Conservation (phyloP, 2,329 filamentous ascomycete genomes). For the Raffaelea albimanens region DNA sequence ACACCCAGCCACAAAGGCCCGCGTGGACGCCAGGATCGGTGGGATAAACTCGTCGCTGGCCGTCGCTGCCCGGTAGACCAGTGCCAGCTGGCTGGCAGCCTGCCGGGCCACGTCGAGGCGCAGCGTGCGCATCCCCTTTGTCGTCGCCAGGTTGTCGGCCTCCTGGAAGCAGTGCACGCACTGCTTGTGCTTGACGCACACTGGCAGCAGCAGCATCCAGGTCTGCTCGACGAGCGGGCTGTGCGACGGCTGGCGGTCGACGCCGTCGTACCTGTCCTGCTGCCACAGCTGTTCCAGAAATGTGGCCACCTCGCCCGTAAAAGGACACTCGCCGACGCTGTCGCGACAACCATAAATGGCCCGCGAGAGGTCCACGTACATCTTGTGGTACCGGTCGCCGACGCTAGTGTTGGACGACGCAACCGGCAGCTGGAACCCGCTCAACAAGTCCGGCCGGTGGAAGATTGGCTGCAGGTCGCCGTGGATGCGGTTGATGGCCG, state of each 20-base stretch:
- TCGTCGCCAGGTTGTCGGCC: neutral
- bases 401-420: neutral
- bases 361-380: neutral
- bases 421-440: neutral
- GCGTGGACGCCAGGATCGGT: neutral
- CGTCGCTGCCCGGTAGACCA: neutral
- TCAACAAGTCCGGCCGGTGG: constrained; percentile 1
- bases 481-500: neutral
- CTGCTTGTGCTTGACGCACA: neutral
- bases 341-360: neutral
- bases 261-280: neutral
- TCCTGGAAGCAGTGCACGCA: constrained; percentile 6
- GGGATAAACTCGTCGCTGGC: constrained; percentile 1
- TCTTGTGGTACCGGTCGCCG: neutral
- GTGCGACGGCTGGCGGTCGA: neutral
- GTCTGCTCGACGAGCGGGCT: neutral
- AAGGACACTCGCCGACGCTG: neutral
- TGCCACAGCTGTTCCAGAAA: neutral
- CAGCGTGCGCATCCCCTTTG: neutral
- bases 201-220: constrained; percentile 1
- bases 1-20: constrained; percentile 1
- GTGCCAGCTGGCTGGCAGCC: neutral
- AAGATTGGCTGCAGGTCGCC: constrained; percentile 1
- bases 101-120: neutral
- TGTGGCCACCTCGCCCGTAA: neutral